Evolutionary conservation across 2,329 filamentous ascomycete species (phyloP).

Genomic region (Ophiosphaerella korrae): DNA sequence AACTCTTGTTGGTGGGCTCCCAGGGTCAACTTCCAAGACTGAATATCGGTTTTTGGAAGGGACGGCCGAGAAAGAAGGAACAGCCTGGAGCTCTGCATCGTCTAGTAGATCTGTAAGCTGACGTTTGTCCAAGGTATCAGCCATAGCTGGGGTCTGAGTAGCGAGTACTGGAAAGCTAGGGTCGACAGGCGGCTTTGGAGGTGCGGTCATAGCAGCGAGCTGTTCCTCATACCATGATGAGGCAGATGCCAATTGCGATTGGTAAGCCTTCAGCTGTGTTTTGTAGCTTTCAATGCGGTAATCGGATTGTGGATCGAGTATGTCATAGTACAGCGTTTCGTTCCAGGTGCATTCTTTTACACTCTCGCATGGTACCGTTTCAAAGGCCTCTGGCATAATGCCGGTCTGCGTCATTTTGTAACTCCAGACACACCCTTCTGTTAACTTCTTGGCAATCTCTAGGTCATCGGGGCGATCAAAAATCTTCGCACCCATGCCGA

Average conservation of each 20-base stretch:
- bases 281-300: conserved; percentile 31
- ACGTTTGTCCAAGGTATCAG: conserved; percentile 31
- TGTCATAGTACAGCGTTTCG: conserved; percentile 51
- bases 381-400: conserved; percentile 66
- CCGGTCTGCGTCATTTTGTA: conserved; percentile 63
- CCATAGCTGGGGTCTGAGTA: conserved; percentile 21
- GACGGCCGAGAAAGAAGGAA: conserved; percentile 10
- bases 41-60: conserved; percentile 13
- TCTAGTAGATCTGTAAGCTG: conserved; percentile 33
- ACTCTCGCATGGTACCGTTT: conserved; percentile 54
- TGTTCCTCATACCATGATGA: conserved; percentile 36
- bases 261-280: conserved; percentile 43
- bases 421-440: conserved; percentile 67
- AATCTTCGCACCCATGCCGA: conserved; percentile 68
- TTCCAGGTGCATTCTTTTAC: conserved; percentile 51
- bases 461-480: conserved; percentile 62
- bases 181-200: conserved; percentile 12
- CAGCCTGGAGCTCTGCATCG: conserved; percentile 21
- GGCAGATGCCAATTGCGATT: conserved; percentile 39
- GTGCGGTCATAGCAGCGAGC: conserved; percentile 32
- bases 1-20: conserved; percentile 31
- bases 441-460: conserved; percentile 61
- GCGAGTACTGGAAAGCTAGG: conserved; percentile 17
- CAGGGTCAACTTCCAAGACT: conserved; percentile 25
- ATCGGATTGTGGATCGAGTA: conserved; percentile 44